Evolutionary conservation across 495 filamentous ascomycete species (phyloP), one percentile per base, ranked within the genome.

Genomic region (Penicillium taxi): DNA sequence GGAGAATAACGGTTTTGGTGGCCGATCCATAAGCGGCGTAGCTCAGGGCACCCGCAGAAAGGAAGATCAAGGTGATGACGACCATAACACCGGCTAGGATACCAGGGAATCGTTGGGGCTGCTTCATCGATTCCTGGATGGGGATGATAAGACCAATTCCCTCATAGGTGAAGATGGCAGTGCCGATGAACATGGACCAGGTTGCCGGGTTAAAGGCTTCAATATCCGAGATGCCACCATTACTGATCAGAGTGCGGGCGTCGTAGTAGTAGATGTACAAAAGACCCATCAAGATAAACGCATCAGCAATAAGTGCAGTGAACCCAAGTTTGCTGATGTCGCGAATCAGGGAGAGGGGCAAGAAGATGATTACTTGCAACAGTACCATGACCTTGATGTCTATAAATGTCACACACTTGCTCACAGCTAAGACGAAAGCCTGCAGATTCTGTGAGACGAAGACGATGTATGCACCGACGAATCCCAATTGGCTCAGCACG

Each of bases 71-170:
- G 9, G 84, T 87, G 53, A 96, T 95, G 55, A 95, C 77, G 42
- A 96, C 73, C 91, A 96, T 96, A 37, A 96, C 85, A 37, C 72
- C 73, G 21, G 75, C 85, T 34, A 98, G 76, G 22, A 98, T 85
- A 37, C 69, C 73, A 15, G 89, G 86, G 54, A 98, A 96, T 50
- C 93, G 86, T 34, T 78, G 70, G 1, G 86, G 91, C 31, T 84
- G 67, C 52, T 77, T 81, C 91, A 98, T 98, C 2, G 88, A 91
- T 53, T 91, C 86, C 61, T 98, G 93, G 39, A 98, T 96, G 2
- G 91, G 91, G 39, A 98, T 95, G 61, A 98, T 94, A n/a, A 98
- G 74, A 13, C 91, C 91, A 45, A 98, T 88, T 13, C 91, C 91
- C 54, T 98, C 91, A 46, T 95, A 98, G 4, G 91, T 98, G 67